A percentile compares a stretch with the other conserved stretches of the same genome.
phyloP scores from a whole-genome alignment of 768 basidiomycete genomes.

The Pleurotus citrinopileatus region DNA sequence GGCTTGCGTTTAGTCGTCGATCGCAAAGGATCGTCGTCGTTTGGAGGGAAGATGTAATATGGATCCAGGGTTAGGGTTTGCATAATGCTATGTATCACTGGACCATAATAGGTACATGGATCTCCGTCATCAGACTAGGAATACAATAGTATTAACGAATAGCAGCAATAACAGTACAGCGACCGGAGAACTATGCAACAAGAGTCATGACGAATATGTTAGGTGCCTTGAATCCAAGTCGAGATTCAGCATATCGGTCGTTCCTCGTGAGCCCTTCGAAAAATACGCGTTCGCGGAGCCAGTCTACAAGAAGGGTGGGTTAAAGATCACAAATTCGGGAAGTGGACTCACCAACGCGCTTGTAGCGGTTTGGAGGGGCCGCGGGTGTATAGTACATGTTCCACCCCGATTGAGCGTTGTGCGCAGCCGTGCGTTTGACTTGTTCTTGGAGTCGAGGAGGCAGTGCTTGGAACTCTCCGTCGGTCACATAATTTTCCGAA shows the following conservation, averaged over 20 bases:
- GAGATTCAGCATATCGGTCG: conserved; percentile 52
- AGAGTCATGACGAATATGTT: conserved; percentile 78
- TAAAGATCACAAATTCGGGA: not conserved
- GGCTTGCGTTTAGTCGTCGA: too few species aligned
- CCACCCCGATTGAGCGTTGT: conserved; percentile 30
- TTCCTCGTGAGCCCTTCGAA: conserved; percentile 65
- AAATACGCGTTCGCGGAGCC: conserved; percentile 70
- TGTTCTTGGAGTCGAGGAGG: conserved; percentile 68
- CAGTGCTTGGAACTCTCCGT: conserved; percentile 59
- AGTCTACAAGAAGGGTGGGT: conserved; percentile 43
- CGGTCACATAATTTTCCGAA: conserved; percentile 63
- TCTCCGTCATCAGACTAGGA: too few species aligned
- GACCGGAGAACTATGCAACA: conserved; percentile 27
- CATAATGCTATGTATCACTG: too few species aligned
- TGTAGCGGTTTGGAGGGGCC: conserved; percentile 45
- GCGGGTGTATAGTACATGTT: conserved; percentile 49
- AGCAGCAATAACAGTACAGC: not conserved
- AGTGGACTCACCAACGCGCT: conserved; percentile 56
- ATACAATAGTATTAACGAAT: not conserved
- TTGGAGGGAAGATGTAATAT: not conserved
- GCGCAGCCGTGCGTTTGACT: conserved; percentile 57
- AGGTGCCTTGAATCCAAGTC: conserved; percentile 75
- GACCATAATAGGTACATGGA: too few species aligned
- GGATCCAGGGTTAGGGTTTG: not conserved
- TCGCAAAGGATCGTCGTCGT: not conserved